A percentile compares a stretch with the other conserved stretches of the same genome.
phyloP scores from a whole-genome alignment of 1,284 basidiomycete species.

The Ganoderma meredithae region DNA sequence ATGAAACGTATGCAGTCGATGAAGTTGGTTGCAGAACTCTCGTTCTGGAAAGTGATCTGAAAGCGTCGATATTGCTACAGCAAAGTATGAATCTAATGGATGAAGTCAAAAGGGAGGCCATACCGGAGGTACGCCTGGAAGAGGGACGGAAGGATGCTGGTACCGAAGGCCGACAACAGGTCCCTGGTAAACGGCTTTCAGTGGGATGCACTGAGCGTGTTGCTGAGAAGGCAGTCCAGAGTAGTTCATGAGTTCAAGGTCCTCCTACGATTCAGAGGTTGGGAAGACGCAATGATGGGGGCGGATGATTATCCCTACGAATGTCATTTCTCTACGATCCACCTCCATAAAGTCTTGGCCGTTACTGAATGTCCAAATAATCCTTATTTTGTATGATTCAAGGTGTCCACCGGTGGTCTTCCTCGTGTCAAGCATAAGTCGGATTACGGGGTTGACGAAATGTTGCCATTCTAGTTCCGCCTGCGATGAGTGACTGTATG shows the following conservation, averaged over 20 bases:
- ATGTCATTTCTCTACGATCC: slow-evolving; percentile 61
- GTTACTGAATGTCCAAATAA: slow-evolving; percentile 66
- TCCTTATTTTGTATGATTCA: slow-evolving; percentile 66
- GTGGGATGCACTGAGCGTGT: slow-evolving; percentile 59
- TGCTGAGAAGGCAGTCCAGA: slow-evolving; percentile 51
- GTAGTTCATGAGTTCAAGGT: slow-evolving; percentile 73
- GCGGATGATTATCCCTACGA: slow-evolving; percentile 56
- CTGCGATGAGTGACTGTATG: slow-evolving; percentile 49
- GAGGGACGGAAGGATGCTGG: slow-evolving; percentile 53
- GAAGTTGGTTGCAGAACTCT: slow-evolving; percentile 58
- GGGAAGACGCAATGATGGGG: background rate
- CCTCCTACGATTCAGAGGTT: slow-evolving; percentile 57
- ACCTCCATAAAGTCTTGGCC: slow-evolving; percentile 44
- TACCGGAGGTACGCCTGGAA: slow-evolving; percentile 50
- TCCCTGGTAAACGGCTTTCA: slow-evolving; percentile 81
- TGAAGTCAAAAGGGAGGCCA: slow-evolving; percentile 30
- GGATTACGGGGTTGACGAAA: slow-evolving; percentile 72
- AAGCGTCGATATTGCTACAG: slow-evolving; percentile 71
- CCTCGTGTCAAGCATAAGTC: slow-evolving; percentile 66
- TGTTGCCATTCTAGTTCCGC: slow-evolving; percentile 71
- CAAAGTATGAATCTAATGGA: slow-evolving; percentile 12
- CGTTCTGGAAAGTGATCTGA: slow-evolving; percentile 69
- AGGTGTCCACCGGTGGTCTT: slow-evolving; percentile 56
- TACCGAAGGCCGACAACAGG: slow-evolving; percentile 77
- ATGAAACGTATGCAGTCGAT: slow-evolving; percentile 67